A percentile compares a stretch with the other conserved stretches of the same genome.
These are phyloP conservation scores for Metschnikowia lachancei DNA, from an alignment of 805 yeast genomes.

Conservation along the genomic window DNA sequence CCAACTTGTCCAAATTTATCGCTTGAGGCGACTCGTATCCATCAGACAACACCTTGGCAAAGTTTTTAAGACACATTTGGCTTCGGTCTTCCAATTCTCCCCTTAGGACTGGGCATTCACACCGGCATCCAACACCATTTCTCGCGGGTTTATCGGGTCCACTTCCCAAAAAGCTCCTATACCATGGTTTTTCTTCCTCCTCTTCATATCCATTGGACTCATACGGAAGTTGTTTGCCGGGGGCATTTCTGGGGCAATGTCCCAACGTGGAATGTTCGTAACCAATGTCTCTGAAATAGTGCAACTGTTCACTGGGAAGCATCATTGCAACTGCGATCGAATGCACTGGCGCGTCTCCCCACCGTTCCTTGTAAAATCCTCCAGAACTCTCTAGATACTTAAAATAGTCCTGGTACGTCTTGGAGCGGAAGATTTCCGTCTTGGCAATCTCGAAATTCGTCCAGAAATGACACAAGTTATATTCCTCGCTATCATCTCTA, in stretches of 20 bases:
- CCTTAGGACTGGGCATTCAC: slow-evolving; percentile 61
- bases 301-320: slow-evolving; percentile 65
- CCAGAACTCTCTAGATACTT: slow-evolving; percentile 64
- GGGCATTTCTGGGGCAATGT: slow-evolving; percentile 74
- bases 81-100: slow-evolving; percentile 55
- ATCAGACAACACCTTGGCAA: slow-evolving; percentile 44
- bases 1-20: slow-evolving; percentile 27
- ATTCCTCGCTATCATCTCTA: slow-evolving; percentile 62
- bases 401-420: slow-evolving; percentile 65
- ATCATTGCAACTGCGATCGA: slow-evolving; percentile 81
- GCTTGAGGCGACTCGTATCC: slow-evolving; percentile 22
- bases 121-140: slow-evolving; percentile 77
- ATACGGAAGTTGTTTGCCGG: slow-evolving; percentile 24
- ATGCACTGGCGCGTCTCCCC: slow-evolving; percentile 98
- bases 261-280: slow-evolving; percentile 76
- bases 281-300: slow-evolving; percentile 91
- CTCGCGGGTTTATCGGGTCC: slow-evolving; percentile 31
- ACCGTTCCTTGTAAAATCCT: slow-evolving; percentile 86
- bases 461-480: slow-evolving; percentile 87
- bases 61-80: slow-evolving; percentile 50
- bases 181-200: slow-evolving; percentile 29
- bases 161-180: slow-evolving; percentile 8
- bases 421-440: slow-evolving; percentile 67
- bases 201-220: slow-evolving; percentile 26
- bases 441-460: slow-evolving; percentile 90